These are phyloP conservation scores for Zygnema cylindricum DNA, from an alignment of 139 green algal genomes.

Conservation along the genomic window DNA sequence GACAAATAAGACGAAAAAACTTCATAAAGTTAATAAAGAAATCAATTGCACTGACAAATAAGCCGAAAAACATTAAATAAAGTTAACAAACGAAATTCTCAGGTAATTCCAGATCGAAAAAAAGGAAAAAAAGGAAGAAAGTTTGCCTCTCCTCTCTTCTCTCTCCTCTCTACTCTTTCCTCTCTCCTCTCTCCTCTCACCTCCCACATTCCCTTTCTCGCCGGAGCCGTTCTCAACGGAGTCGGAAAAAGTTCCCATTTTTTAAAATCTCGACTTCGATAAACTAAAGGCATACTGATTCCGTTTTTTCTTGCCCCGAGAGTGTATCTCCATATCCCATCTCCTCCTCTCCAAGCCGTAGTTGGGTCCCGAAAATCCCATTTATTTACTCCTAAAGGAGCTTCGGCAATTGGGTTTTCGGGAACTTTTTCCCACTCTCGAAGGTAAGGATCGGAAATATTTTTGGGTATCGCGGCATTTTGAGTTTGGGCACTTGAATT, in stretches of 20 bases:
- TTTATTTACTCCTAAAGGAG: constrained; percentile 16
- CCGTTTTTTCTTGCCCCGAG: constrained; percentile 30
- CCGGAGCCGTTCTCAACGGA: background rate
- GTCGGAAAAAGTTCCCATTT: background rate
- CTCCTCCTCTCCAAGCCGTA: constrained; percentile 34
- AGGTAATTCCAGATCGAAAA: background rate
- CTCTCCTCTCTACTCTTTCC: background rate
- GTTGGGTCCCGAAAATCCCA: constrained; percentile 52
- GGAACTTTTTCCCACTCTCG: constrained; percentile 35
- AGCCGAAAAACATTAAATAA: background rate
- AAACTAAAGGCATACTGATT: constrained; percentile 7
- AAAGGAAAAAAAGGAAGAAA: background rate
- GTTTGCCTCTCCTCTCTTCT: too few species aligned
- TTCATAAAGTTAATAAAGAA: too few species aligned
- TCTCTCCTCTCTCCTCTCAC: background rate
- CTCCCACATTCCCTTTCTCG: constrained; percentile 53
- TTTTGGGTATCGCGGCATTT: constrained; percentile 18
- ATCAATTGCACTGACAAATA: too few species aligned
- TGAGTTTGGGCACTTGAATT: constrained; percentile 22
- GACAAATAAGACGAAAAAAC: too few species aligned
- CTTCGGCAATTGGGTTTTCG: constrained; percentile 25
- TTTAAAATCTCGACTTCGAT: constrained; percentile 35
- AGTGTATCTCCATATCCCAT: constrained; percentile 40
- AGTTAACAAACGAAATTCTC: background rate
- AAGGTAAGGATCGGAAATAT: constrained; percentile 29